Evolutionary conservation across 164 flowering plant species (phyloP), one percentile per base, ranked within the genome.

Genomic region (Vitis labrusca): DNA sequence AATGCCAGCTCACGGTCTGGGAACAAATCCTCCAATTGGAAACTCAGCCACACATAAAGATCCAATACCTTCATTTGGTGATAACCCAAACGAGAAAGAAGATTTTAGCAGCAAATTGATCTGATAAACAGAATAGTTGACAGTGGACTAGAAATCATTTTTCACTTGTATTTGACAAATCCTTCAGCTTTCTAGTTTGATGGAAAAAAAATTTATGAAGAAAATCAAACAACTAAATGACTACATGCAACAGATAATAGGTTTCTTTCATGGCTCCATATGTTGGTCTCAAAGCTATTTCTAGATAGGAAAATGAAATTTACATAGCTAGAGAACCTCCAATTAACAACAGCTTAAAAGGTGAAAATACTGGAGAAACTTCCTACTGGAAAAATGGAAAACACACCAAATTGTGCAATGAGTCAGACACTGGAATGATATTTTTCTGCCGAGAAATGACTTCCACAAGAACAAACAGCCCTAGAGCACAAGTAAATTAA

Each of bases 11-110:
- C 95, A 9, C 82, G 87, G 77, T 95, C 97, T 15, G 98, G 99
- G 73, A 93, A 95, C 27, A 91, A 81, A 10, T 90, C 98, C 74
- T 91, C 95, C 71, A 93, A 37, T 32, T 92, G 93, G 75, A 79
- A 95, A 85, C 99, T 88, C 82, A 95, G 80, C 99, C 99, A 95
- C 37, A 91, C 93, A 74, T 95, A 93, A 52, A 93, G 92, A 73
- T 93, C 99, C 83, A 95, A 79, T 14, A 95, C 99, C 99, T 95
- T 63, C 74, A 70, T 44, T 64, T 59, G 50, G 14, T 51, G 63
- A 9, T 56, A 32, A 66, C 10, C 57, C 11, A 54, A 16, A 60
- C 55, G 65, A 54, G 19, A n/a, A 56, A 60, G 58, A 4, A 27
- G 23, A 19, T 5, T 27, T 73, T 55, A 71, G 74, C 59, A 56